Base-by-base conservation (phyloP, 2,329 filamentous ascomycete species). In the Leptographium wingfieldii region DNA sequence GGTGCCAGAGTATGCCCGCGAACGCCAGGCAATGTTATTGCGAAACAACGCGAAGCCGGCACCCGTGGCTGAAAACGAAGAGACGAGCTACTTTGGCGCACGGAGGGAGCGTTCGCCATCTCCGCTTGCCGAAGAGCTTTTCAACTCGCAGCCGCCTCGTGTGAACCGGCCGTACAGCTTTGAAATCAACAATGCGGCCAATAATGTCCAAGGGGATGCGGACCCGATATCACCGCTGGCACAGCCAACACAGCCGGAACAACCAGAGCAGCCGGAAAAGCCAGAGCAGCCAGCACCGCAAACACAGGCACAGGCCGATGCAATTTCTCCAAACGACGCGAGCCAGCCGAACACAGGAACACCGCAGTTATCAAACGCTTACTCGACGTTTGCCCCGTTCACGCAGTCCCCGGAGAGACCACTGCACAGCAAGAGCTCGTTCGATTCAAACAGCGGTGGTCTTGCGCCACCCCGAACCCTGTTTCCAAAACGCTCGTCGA, bases 51-150 rank as follows among this genome's bases (percentile, higher is more conserved):
- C n/a, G 40, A 35, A 49, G 22, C 52, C 48, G 6, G 14, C 48
- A 6, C 19, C 31, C 40, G 38, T 29, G 11, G 12, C 74, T 55
- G 72, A 71, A 27, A 69, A 72, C 6, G 73, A 76, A 56, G 67
- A 72, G 46, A 22, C 48, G 1, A 72, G 72, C 25, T 70, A 73
- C 57, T 84, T 81, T 65, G 82, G 80, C 6, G 77, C 76, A 11
- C 76, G 82, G 60, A 76, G 76, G 63, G 82, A 84, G 64, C 78
- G 80, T 59, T 86, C 83, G 0, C 83, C 83, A 4, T 74, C 75
- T 7, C 76, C 79, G 9, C 67, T 84, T 61, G 63, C 40, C 2
- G 60, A 64, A 14, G 60, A 58, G 9, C 46, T 19, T 14, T 3
- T 14, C 10, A 12, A 56, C 46, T 19, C n/a, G 33, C 56, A 57